These are phyloP conservation scores for Fusarium subtropicale DNA, from an alignment of 2,329 filamentous ascomycete genomes.

Conservation along the genomic window DNA sequence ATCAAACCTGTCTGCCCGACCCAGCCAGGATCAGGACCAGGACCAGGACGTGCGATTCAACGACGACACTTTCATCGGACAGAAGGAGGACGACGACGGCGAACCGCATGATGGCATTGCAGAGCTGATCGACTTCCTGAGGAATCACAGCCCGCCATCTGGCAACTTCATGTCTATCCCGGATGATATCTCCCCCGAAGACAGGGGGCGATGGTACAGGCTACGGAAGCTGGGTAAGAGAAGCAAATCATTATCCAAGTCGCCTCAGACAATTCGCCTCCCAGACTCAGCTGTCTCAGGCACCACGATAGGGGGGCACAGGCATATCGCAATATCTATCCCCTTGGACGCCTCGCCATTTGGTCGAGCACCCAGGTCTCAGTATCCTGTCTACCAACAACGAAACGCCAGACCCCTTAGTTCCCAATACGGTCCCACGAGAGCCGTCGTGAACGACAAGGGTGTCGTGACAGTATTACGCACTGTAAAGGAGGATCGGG, in stretches of 20 bases:
- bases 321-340: slow-evolving; percentile 72
- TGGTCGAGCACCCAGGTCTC: slow-evolving; percentile 49
- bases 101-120: slow-evolving; percentile 47
- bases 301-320: slow-evolving; percentile 63
- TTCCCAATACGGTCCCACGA: slow-evolving; percentile 42
- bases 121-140: slow-evolving; percentile 62
- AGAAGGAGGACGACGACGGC: slow-evolving; percentile 26
- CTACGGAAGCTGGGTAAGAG: slow-evolving; percentile 56
- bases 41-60: slow-evolving; percentile 33
- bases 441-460: slow-evolving; percentile 51
- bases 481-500: slow-evolving; percentile 46
- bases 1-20: slow-evolving; percentile 38
- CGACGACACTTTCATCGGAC: slow-evolving; percentile 37
- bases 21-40: slow-evolving; percentile 20
- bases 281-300: slow-evolving; percentile 68
- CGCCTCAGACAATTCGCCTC: slow-evolving; percentile 54
- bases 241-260: slow-evolving; percentile 52
- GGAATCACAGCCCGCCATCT: slow-evolving; percentile 60
- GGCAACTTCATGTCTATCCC: slow-evolving; percentile 63
- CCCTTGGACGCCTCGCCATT: slow-evolving; percentile 63
- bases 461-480: slow-evolving; percentile 54
- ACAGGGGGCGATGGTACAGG: slow-evolving; percentile 56
- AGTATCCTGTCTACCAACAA: slow-evolving; percentile 50
- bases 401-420: slow-evolving; percentile 28
- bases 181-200: slow-evolving; percentile 46